Percentiles rank a stretch among this genome's conserved stretches.
These are phyloP conservation scores for Candida tammaniensis DNA, from an alignment of 805 yeast species.

Conservation along the genomic window DNA sequence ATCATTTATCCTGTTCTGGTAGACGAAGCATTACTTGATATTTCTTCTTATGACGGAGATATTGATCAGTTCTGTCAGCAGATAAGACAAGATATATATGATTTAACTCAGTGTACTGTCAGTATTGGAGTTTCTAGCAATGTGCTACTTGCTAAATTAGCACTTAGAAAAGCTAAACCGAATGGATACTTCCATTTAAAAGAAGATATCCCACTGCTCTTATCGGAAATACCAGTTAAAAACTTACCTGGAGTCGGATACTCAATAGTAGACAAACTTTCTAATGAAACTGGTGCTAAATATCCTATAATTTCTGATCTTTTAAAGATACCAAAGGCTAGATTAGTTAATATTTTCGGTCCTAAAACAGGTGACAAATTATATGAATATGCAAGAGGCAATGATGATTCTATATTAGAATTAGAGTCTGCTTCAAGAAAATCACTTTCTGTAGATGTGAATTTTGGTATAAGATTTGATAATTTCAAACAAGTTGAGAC, in stretches of 20 bases:
- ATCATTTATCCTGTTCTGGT: constrained; percentile 77
- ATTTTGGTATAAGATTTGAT: constrained; percentile 84
- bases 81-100: constrained; percentile 41
- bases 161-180: constrained; percentile 77
- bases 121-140: constrained; percentile 80
- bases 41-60: constrained; percentile 29
- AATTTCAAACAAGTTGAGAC: constrained; percentile 56
- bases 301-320: constrained; percentile 39
- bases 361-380: constrained; percentile 66
- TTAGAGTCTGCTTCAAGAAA: constrained; percentile 57
- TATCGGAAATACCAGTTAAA: constrained; percentile 32
- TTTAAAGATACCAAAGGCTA: constrained; percentile 25
- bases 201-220: constrained; percentile 24
- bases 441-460: constrained; percentile 82
- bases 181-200: constrained; percentile 52
- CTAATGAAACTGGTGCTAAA: constrained; percentile 20
- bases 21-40: constrained; percentile 86
- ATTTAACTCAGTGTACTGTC: constrained; percentile 57
- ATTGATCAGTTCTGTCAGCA: constrained; percentile 20
- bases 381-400: constrained; percentile 59
- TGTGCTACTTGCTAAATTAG: constrained; percentile 73
- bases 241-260: constrained; percentile 65
- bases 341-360: constrained; percentile 56
- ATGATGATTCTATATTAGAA: constrained; percentile 60
- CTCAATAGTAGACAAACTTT: constrained; percentile 47